Evolutionary conservation across 331 rosid genomes (phyloP), one percentile per base, ranked within the genome.

Genomic region (Rosa hybrid): DNA sequence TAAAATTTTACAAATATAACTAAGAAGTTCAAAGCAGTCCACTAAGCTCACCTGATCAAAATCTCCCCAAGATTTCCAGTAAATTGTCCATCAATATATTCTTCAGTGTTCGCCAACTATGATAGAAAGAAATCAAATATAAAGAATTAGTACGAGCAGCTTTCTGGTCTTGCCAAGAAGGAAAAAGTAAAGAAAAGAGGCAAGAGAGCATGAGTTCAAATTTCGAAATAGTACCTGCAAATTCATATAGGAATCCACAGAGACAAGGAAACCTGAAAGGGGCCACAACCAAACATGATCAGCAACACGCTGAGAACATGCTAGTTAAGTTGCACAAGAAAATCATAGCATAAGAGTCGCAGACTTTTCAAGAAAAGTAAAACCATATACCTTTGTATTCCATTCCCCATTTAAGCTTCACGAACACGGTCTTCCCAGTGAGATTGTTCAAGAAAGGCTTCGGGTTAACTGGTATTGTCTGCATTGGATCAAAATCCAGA

Each of bases 331-430:
- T 77, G 5, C 59, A 27, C 3, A 8, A 77, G 41, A 78, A 75
- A 42, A 48, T 3, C 6, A 46, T 0, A 12, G 30, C 21, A 7
- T 13, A 77, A 30, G 63, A 12, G 16, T 77, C 1, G 8, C 67
- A 77, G 10, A 49, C 23, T 12, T 4, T 25, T 20, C 0, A 4
- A 49, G 6, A 34, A 60, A 65, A 8, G 12, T n/a, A 60, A 63
- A 51, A 38, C 49, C 75, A 1, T 80, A 53, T 80, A 95, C 98
- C 99, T 83, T 95, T 95, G 92, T 95, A 95, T 77, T 95, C 99
- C 99, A 95, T 95, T 65, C 98, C 99, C 99, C 99, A 95, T 83
- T 95, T 95, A 0, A 95, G 90, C 71, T 95, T 95, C n/a, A 93
- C 99, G 74, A 93, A 86, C 71, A 95, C 98, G 38, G 86, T 90